A percentile compares a stretch with the other conserved stretches of the same genome.
These are phyloP conservation scores for Trypanosoma cruzi DNA, from an alignment of 208 protist genomes.

Conservation along the genomic window DNA sequence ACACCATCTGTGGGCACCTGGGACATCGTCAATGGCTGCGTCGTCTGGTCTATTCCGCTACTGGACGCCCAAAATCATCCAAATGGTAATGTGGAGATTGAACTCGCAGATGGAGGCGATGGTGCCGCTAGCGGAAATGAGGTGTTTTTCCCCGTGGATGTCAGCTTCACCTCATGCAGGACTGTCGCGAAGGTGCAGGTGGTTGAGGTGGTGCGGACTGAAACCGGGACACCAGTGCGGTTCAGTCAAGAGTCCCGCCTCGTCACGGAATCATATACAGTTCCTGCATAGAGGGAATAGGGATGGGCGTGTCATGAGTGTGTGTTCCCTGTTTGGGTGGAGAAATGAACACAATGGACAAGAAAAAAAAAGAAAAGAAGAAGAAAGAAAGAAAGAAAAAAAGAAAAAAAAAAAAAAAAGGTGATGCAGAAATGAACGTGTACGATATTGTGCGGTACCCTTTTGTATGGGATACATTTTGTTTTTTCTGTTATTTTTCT, in stretches of 20 bases:
- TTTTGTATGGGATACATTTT: not conserved
- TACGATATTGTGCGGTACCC: not conserved
- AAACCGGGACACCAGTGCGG: slow-evolving; percentile 54
- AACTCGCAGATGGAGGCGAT: slow-evolving; percentile 25
- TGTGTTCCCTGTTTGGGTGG: too few relatives aligned
- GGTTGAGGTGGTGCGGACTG: slow-evolving; percentile 53
- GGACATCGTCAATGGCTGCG: slow-evolving; percentile 20
- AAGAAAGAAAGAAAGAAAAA: slow-evolving; percentile 3
- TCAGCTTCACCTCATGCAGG: slow-evolving; percentile 44
- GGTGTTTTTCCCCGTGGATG: slow-evolving; percentile 80
- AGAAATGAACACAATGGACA: too few relatives aligned
- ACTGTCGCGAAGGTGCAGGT: slow-evolving; percentile 60
- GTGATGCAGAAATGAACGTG: not conserved
- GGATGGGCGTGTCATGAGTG: not conserved
- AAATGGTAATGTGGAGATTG: slow-evolving; percentile 75
- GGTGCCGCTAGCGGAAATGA: slow-evolving; percentile 29
- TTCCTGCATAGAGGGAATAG: slow-evolving; percentile 47
- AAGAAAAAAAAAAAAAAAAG: slow-evolving; percentile 7
- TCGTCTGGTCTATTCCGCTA: slow-evolving; percentile 71
- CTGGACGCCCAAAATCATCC: slow-evolving; percentile 48
- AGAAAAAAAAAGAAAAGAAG: too few relatives aligned
- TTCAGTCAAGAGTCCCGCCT: slow-evolving; percentile 68
- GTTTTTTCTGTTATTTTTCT: slow-evolving; percentile 18
- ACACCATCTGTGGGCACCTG: slow-evolving; percentile 51
- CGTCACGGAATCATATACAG: slow-evolving; percentile 45